phyloP scores from a whole-genome alignment of 148 eudicot genomes.

The Silene latifolia region DNA sequence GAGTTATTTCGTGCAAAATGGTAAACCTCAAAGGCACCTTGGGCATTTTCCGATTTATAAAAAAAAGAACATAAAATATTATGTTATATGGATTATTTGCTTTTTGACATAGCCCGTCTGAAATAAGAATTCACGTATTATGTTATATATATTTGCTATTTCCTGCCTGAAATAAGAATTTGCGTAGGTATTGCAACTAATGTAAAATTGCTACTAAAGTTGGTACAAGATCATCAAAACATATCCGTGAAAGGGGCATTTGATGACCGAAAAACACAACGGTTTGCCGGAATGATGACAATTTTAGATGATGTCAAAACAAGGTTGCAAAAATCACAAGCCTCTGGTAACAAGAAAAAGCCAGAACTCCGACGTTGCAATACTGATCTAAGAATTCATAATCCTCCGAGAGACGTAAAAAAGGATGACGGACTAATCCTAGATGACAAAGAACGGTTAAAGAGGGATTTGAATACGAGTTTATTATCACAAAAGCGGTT shows the following conservation, averaged over 20 bases:
- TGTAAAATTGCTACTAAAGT: slow-evolving; percentile 60
- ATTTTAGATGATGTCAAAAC: slow-evolving; percentile 63
- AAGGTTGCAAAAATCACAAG: slow-evolving; percentile 62
- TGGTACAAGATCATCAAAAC: slow-evolving; percentile 80
- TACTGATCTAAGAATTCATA: slow-evolving; percentile 37
- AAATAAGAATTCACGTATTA: no score
- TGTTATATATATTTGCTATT: no score
- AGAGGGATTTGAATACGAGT: slow-evolving; percentile 48
- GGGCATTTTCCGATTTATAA: no score
- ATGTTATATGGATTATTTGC: no score
- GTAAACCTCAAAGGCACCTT: no score
- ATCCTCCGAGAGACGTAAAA: slow-evolving; percentile 30
- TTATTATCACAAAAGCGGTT: slow-evolving; percentile 68
- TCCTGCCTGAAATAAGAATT: no score
- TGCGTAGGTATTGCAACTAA: slow-evolving; percentile 71
- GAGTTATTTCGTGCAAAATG: no score
- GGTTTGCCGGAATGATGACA: slow-evolving; percentile 84
- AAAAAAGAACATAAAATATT: neutral
- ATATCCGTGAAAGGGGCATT: slow-evolving; percentile 40
- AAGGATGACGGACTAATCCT: slow-evolving; percentile 11
- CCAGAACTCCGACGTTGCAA: slow-evolving; percentile 49
- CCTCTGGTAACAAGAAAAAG: slow-evolving; percentile 36
- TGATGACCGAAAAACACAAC: slow-evolving; percentile 55
- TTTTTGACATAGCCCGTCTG: no score
- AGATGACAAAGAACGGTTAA: slow-evolving; percentile 60